Conservation (phyloP, 768 basidiomycete species). For the Pleurotus cornucopiae region DNA sequence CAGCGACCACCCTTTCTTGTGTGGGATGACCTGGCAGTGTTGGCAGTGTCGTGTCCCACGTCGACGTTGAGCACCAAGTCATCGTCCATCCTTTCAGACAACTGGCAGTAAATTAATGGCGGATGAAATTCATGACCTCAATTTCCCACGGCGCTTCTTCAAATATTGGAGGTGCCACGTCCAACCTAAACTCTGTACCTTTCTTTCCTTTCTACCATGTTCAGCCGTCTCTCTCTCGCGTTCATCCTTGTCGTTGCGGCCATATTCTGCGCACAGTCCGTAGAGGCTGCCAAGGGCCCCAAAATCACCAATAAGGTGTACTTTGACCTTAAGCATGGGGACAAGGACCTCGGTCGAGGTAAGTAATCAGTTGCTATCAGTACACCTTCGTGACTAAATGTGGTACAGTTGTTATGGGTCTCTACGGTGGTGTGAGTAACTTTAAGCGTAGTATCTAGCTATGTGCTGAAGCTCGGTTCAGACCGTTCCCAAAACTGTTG, state of each 20-base stretch:
- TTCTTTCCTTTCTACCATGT: conserved; percentile 38
- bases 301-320: conserved; percentile 90
- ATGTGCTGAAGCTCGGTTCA: conserved; percentile 20
- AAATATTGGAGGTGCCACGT: conserved; percentile 5
- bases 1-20: conserved; percentile 63
- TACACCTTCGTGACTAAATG: conserved; percentile 8
- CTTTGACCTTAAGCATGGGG: conserved; percentile 94
- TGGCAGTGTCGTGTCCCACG: conserved; percentile 25
- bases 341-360: conserved; percentile 80
- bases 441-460: neutral
- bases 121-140: conserved; percentile 5
- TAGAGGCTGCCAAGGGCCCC: conserved; percentile 81
- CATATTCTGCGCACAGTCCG: conserved; percentile 67
- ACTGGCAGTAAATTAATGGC: neutral
- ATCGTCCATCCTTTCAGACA: conserved; percentile 55
- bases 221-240: conserved; percentile 57
- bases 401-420: conserved; percentile 70
- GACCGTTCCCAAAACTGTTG: conserved; percentile 94
- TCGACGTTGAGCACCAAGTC: conserved; percentile 73
- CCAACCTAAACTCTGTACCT: conserved; percentile 5
- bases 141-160: conserved; percentile 9
- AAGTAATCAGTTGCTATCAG: conserved; percentile 17
- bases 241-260: conserved; percentile 62
- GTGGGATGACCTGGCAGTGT: conserved; percentile 18
- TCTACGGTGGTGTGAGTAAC: conserved; percentile 77